A percentile compares a stretch with the other conserved stretches of the same genome.
phyloP scores from a whole-genome alignment of 169 alveolate genomes.

The Plasmodium adleri region DNA sequence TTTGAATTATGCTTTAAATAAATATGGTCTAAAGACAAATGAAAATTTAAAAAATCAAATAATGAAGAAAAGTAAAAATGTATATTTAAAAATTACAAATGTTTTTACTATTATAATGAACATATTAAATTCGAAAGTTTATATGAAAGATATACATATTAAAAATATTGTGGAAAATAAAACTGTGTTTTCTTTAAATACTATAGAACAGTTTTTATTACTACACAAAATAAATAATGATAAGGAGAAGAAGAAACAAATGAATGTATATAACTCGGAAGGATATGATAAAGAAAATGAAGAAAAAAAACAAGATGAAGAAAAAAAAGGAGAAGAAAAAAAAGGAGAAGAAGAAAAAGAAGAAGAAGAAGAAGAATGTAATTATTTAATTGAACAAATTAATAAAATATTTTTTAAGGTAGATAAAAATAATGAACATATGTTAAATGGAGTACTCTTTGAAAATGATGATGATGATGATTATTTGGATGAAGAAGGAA shows the following conservation, averaged over 20 bases:
- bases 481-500: neutral
- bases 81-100: slow-evolving; percentile 30
- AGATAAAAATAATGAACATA: too few relatives aligned
- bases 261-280: neutral
- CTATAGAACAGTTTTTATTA: slow-evolving; percentile 39
- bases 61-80: slow-evolving; percentile 18
- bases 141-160: slow-evolving; percentile 1
- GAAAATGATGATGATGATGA: neutral
- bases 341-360: neutral
- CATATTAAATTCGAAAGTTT: slow-evolving; percentile 11
- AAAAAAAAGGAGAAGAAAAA: neutral
- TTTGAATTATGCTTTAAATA: slow-evolving; percentile 30
- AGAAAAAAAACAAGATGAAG: neutral
- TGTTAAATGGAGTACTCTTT: neutral
- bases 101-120: slow-evolving; percentile 35
- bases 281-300: neutral
- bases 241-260: slow-evolving; percentile 9
- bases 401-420: too few relatives aligned
- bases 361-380: slow-evolving; percentile 7
- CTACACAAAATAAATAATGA: slow-evolving; percentile 19
- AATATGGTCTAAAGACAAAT: slow-evolving; percentile 41
- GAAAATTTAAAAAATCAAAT: slow-evolving; percentile 37
- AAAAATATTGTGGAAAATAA: slow-evolving; percentile 16
- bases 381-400: too few relatives aligned
- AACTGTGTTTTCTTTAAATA: slow-evolving; percentile 8